phyloP scores from a whole-genome alignment of 1,139 yeast genomes.

The Yamadazyma spencermartinsiae region DNA sequence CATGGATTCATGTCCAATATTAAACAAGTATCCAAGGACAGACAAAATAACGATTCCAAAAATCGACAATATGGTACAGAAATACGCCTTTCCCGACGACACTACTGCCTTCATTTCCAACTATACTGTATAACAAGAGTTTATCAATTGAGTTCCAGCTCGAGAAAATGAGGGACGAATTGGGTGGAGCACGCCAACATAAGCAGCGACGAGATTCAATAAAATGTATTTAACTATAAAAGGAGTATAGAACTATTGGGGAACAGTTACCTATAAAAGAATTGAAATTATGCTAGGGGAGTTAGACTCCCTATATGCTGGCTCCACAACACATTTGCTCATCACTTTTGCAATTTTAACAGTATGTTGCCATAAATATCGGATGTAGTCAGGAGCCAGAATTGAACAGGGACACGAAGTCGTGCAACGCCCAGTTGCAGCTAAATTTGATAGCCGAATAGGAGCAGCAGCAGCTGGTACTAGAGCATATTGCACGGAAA shows the following conservation, averaged over 20 bases:
- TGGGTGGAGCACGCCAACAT: not conserved
- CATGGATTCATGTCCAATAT: constrained; percentile 83
- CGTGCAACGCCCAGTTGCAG: constrained; percentile 1
- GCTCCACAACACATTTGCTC: no score
- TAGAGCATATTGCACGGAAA: no score
- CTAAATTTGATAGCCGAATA: not conserved
- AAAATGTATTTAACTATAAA: no score
- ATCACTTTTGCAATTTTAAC: no score
- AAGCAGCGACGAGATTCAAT: no score
- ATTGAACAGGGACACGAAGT: no score
- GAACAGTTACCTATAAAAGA: no score
- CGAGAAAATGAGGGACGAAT: not conserved
- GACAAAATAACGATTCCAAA: constrained; percentile 88
- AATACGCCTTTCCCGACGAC: constrained; percentile 82
- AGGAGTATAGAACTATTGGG: no score
- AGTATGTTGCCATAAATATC: no score
- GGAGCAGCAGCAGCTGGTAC: no score
- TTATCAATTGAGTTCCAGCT: not conserved
- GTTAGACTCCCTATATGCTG: no score
- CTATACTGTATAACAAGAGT: not conserved
- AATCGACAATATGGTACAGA: constrained; percentile 88
- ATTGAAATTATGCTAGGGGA: no score
- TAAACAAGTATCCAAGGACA: constrained; percentile 79
- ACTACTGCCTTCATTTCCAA: constrained; percentile 35
- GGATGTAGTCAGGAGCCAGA: not conserved